Evolutionary conservation across 2,329 filamentous ascomycete genomes (phyloP).

Genomic region (Fusarium concolor): DNA sequence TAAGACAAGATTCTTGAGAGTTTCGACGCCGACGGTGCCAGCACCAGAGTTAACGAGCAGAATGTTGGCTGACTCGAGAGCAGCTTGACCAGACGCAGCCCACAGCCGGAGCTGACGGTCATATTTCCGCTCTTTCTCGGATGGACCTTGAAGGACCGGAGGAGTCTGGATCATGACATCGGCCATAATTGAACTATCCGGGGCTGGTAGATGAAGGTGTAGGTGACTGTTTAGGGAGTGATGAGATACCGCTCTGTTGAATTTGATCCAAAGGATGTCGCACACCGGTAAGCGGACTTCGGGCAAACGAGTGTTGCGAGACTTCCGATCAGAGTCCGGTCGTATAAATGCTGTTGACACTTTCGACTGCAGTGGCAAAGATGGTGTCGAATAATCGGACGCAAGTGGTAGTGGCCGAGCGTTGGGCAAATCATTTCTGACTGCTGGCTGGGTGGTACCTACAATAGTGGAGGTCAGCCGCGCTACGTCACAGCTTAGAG

Average conservation of each 20-base stretch:
- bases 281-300: neutral
- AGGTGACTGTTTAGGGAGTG: conserved; percentile 9
- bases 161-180: conserved; percentile 49
- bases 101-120: conserved; percentile 95
- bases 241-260: conserved; percentile 2
- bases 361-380: conserved; percentile 2
- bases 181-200: conserved; percentile 41
- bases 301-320: conserved; percentile 22
- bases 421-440: conserved; percentile 2
- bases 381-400: neutral
- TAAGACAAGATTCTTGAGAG: conserved; percentile 96
- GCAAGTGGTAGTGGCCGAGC: neutral
- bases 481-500: conserved; percentile 15
- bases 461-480: neutral
- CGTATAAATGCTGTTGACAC: conserved; percentile 7
- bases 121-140: conserved; percentile 81
- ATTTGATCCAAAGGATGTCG: neutral
- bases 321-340: neutral
- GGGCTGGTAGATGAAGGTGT: neutral
- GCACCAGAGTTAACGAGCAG: conserved; percentile 87
- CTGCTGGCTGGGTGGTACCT: too few species aligned
- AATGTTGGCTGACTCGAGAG: conserved; percentile 91
- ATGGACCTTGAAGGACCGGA: conserved; percentile 60
- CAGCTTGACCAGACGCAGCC: conserved; percentile 91
- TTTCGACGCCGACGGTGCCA: conserved; percentile 90